Evolutionary conservation across 192 early-diverging fungal species (phyloP), one percentile per base, ranked within the genome.

Genomic region (Helicostylum pulchrum): DNA sequence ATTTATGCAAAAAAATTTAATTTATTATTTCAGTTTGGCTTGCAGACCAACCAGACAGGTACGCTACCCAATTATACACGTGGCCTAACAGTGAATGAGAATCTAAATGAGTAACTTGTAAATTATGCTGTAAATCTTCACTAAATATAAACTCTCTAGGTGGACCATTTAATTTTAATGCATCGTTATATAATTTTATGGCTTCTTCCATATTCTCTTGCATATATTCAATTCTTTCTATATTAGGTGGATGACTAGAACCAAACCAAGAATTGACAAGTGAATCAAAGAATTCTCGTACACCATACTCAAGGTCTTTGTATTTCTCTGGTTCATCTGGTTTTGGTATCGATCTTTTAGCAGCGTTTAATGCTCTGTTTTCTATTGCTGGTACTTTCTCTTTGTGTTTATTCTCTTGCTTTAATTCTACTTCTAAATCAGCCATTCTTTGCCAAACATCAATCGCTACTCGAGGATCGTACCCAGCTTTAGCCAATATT

Each of bases 401-500:
- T 10, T 23, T n/a, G 15, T 19, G 32, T 3, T 61, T n/a, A 7
- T 45, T 59, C 0, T 62, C 30, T 19, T 44, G 17, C 14, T 52
- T 43, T 9, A 56, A 51, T 9, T 57, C 42, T 42, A 48, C 66
- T 2, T 76, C 74, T 9, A 76, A 19, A n/a, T 64, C 50, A 7
- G 77, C 68, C 80, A 82, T 81, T 0, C 66, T 65, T 56, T 77
- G 59, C 83, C 83, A 84, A 4, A 84, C 71, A 43, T 76, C 66
- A 7, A 84, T 44, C 0, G 83, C 77, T 20, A 69, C 69, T 53
- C 67, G 73, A 10, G 83, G 83, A 56, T 84, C 76, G 52, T 84
- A 84, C n/a, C 83, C 83, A n/a, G 83, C 80, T 55, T 78, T 70
- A 0, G 83, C 83, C 66, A 84, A 59, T 3, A 84, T 54, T 23